Evolutionary conservation across 202 grass and related monocot genomes (phyloP).

Genomic region (Brachypodium distachyon): DNA sequence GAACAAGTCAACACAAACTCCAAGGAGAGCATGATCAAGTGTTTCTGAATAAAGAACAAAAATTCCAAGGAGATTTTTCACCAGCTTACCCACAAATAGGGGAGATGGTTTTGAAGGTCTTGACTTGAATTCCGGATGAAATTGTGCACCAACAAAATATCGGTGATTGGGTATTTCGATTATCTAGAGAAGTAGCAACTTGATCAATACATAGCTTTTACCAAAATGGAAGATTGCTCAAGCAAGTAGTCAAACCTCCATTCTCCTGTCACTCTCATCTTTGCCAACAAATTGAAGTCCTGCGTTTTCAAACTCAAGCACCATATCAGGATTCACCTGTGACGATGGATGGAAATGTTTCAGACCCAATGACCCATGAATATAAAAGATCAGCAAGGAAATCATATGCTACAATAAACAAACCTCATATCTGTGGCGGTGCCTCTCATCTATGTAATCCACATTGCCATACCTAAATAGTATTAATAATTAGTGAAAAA

Average conservation of each 20-base stretch:
- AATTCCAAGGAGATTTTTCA: neutral
- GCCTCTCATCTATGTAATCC: slow-evolving; percentile 72
- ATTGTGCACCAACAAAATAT: slow-evolving; percentile 86
- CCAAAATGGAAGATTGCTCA: neutral
- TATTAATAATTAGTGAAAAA: neutral
- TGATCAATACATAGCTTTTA: neutral
- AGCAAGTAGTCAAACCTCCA: slow-evolving; percentile 61
- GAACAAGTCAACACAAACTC: neutral
- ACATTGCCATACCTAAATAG: slow-evolving; percentile 75
- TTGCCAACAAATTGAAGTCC: slow-evolving; percentile 90
- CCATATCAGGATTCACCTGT: slow-evolving; percentile 96
- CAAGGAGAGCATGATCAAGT: neutral
- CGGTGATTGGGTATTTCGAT: slow-evolving; percentile 74
- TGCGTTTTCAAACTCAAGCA: slow-evolving; percentile 80
- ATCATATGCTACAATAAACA: neutral
- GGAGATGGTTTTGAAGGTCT: slow-evolving; percentile 86
- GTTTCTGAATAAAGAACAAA: neutral
- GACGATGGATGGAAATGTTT: slow-evolving; percentile 17
- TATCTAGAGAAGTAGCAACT: slow-evolving; percentile 47
- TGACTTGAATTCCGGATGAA: slow-evolving; percentile 98
- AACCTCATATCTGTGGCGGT: slow-evolving; percentile 95
- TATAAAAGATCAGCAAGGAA: neutral
- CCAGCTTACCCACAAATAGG: slow-evolving; percentile 78
- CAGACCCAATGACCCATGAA: neutral
- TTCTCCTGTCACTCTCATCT: slow-evolving; percentile 78